Percentiles rank a stretch among this genome's conserved stretches.
phyloP scores from a whole-genome alignment of 139 green algal genomes.

The Dunaliella sp. region DNA sequence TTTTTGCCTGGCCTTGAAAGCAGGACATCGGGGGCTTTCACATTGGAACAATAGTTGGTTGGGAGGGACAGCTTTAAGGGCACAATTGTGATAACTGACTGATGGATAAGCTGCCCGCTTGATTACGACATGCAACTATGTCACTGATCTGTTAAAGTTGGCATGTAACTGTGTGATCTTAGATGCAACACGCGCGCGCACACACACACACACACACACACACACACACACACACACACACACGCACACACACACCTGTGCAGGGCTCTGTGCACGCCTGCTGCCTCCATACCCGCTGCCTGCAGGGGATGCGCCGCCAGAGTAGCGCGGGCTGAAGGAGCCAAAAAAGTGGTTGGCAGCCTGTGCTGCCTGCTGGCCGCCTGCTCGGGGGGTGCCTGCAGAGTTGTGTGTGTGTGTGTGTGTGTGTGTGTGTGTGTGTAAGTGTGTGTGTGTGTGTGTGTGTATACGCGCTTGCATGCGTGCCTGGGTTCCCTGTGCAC shows the following conservation, averaged over 20 bases:
- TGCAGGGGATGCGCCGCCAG: neutral
- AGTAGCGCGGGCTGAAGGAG: neutral
- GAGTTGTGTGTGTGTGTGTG: neutral
- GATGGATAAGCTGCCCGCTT: too few relatives aligned
- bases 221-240: neutral
- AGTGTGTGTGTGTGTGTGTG: constrained; percentile 3
- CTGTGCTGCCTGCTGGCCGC: neutral
- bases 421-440: neutral
- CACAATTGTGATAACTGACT: too few relatives aligned
- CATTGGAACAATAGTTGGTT: too few relatives aligned
- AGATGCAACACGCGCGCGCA: too few relatives aligned
- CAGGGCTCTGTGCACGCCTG: neutral
- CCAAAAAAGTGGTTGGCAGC: neutral
- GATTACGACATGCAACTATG: too few relatives aligned
- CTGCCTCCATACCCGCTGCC: neutral
- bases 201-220: too few relatives aligned
- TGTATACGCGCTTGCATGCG: neutral
- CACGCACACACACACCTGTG: neutral
- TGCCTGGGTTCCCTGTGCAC: too few relatives aligned
- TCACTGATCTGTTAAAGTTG: too few relatives aligned
- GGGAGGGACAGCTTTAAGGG: too few relatives aligned
- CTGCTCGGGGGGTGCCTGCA: neutral
- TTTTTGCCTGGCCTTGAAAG: too few relatives aligned
- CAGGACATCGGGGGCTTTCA: too few relatives aligned
- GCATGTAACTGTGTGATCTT: too few relatives aligned